Percentiles rank a stretch among this genome's conserved stretches.
These are phyloP conservation scores for Sclerotinia subarctica DNA, from an alignment of 2,329 filamentous ascomycete genomes.

Conservation along the genomic window DNA sequence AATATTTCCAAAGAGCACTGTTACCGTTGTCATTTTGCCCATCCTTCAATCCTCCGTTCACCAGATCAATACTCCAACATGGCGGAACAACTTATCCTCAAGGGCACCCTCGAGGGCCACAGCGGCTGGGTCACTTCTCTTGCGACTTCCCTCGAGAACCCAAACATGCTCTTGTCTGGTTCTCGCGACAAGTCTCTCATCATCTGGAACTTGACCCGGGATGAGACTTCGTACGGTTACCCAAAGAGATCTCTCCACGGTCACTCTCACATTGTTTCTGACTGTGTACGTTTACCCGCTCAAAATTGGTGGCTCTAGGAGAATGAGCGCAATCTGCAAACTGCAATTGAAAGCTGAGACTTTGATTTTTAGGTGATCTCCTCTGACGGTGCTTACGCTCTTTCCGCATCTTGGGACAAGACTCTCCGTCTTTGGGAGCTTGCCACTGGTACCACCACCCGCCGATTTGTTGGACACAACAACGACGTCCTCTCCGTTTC, in stretches of 20 bases:
- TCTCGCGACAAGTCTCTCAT: constrained; percentile 98
- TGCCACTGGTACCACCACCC: constrained; percentile 92
- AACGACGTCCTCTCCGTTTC: constrained; percentile 99
- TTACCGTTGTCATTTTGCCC: constrained; percentile 11
- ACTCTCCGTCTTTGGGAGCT: constrained; percentile 99
- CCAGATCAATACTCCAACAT: constrained; percentile 35
- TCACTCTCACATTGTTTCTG: constrained; percentile 99
- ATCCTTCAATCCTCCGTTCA: constrained; percentile 25
- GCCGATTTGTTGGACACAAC: constrained; percentile 98
- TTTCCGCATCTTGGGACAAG: constrained; percentile 99
- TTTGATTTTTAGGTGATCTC: constrained; percentile 77
- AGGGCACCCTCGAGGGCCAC: constrained; percentile 98
- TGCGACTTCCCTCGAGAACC: constrained; percentile 99
- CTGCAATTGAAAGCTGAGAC: constrained; percentile 41
- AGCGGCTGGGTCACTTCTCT: constrained; percentile 99
- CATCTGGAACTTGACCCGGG: constrained; percentile 99
- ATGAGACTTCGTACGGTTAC: constrained; percentile 97
- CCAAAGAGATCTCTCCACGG: constrained; percentile 98
- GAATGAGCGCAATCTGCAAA: constrained; percentile 26
- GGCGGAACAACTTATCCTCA: constrained; percentile 62
- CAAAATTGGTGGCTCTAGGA: constrained; percentile 16
- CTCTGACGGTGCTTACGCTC: constrained; percentile 97
- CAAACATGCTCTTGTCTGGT: constrained; percentile 98
- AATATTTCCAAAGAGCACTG: constrained; percentile 16
- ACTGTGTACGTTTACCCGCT: constrained; percentile 75